Base-by-base conservation (phyloP, 805 yeast genomes). In the Candida anglica region DNA sequence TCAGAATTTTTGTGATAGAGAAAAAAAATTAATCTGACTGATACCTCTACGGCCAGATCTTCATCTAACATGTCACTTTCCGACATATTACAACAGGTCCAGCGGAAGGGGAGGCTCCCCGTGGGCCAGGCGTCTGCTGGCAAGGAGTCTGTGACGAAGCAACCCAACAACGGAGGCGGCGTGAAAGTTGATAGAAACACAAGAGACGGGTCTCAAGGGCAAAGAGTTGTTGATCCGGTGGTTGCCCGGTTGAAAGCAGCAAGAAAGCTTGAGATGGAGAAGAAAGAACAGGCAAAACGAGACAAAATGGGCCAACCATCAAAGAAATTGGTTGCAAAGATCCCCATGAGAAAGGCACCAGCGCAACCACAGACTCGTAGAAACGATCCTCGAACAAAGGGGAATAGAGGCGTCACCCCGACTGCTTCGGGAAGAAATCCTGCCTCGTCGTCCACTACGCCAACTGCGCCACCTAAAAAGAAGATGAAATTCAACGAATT, bases 191-290 rank as follows among this genome's bases (percentile, higher is more conserved):
- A 25, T 15, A 35, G 5, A 40, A 38, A 21, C 44, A 43, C 35
- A 13, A 8, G 25, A 17, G 6, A 15, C 11, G 24, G 22, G 15
- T n/a, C 20, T 6, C 15, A 17, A 5, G 9, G 21, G 3, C 32
- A 28, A 16, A 36, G 66, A 33, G 52, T 58, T 15, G 64, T 71
- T 4, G 91, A 83, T 49, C 87, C 89, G 0, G 86, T 86, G 3
- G 86, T 83, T 6, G 77, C 75, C 23, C 56, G 82, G 37, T 58
- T 83, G 24, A 83, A 83, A 43, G 88, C 81, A 38, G 75, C 79
- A 2, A 63, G 91, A 49, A 63, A 76, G 39, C 56, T 65, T 27
- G 87, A 83, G 41, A 65, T 59, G 25, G 73, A 73, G 23, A 63
- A 62, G 27, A 54, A 62, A 34, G 64, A 63, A 30, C 47, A 49